Evolutionary conservation across 2,329 filamentous ascomycete genomes (phyloP).

Genomic region (Paramyrothecium sp.): DNA sequence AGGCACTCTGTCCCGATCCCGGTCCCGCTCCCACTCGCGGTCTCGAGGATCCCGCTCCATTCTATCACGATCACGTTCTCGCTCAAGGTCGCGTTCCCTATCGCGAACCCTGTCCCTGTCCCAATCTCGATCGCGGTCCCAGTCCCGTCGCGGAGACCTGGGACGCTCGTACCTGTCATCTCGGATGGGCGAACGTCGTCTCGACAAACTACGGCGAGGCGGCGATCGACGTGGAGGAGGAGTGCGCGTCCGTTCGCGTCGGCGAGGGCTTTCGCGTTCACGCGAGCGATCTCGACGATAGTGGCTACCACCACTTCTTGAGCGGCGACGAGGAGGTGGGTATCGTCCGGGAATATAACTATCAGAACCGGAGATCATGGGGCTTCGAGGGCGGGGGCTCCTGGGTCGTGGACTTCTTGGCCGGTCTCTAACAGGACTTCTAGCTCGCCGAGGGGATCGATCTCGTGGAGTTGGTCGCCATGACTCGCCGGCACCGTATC

Average conservation of each 20-base stretch:
- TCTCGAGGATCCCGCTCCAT: slow-evolving; percentile 20
- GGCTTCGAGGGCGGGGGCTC: slow-evolving; percentile 36
- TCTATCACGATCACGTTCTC: slow-evolving; percentile 23
- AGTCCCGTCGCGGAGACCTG: slow-evolving; percentile 31
- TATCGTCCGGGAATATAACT: slow-evolving; percentile 46
- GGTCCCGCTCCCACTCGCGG: slow-evolving; percentile 17
- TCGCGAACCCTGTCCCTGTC: slow-evolving; percentile 26
- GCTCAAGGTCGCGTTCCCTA: slow-evolving; percentile 21
- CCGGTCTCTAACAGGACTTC: slow-evolving; percentile 29
- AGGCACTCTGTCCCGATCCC: slow-evolving; percentile 25
- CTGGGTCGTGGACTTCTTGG: slow-evolving; percentile 34
- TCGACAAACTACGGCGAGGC: slow-evolving; percentile 35
- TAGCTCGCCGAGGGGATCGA: slow-evolving; percentile 38
- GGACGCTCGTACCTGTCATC: slow-evolving; percentile 36
- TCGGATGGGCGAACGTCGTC: slow-evolving; percentile 31
- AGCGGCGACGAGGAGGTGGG: slow-evolving; percentile 35
- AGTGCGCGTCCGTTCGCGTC: slow-evolving; percentile 31
- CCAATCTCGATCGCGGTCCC: slow-evolving; percentile 25
- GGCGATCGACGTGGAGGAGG: slow-evolving; percentile 35
- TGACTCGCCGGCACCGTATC: slow-evolving; percentile 61
- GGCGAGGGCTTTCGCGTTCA: slow-evolving; percentile 34
- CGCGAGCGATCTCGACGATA: slow-evolving; percentile 41
- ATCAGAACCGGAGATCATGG: slow-evolving; percentile 36
- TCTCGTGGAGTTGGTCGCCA: slow-evolving; percentile 57
- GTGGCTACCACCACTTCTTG: slow-evolving; percentile 38